Evolutionary conservation across 2,329 filamentous ascomycete species (phyloP).

Genomic region (Xylaria sp.): DNA sequence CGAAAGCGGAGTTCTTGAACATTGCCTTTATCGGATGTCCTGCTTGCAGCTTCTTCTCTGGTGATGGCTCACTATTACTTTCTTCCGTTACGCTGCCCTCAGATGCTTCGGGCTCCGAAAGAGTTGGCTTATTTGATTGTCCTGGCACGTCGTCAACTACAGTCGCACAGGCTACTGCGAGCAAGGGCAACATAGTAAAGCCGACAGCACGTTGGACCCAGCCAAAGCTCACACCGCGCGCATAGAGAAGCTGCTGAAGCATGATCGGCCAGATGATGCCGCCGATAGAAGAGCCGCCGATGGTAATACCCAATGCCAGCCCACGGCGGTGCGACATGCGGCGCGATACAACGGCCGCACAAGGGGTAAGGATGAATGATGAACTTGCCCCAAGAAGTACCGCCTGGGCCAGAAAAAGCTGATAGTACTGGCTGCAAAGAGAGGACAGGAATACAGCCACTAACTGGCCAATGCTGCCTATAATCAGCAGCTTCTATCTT

Average conservation of each 20-base stretch:
- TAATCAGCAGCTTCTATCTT: conserved; percentile 32
- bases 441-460: conserved; percentile 48
- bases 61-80: background rate
- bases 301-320: conserved; percentile 35
- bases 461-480: conserved; percentile 38
- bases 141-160: conserved; percentile 34
- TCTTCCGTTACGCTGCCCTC: conserved; percentile 19
- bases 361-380: conserved; percentile 42
- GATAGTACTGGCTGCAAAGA: conserved; percentile 48
- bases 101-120: background rate
- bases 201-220: conserved; percentile 50
- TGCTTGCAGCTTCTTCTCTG: conserved; percentile 17
- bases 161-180: conserved; percentile 47
- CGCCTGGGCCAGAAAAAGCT: conserved; percentile 49
- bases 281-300: conserved; percentile 50
- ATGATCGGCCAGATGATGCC: conserved; percentile 51
- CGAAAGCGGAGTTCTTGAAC: conserved; percentile 40
- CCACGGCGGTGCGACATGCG: conserved; percentile 44
- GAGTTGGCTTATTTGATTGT: background rate
- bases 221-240: conserved; percentile 46
- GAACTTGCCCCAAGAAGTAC: conserved; percentile 42
- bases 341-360: conserved; percentile 41
- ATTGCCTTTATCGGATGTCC: conserved; percentile 30
- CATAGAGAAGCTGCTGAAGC: conserved; percentile 45
- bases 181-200: conserved; percentile 54